Base-by-base conservation (phyloP, 78 protist genomes). In the Dictyostelium citrinum region DNA sequence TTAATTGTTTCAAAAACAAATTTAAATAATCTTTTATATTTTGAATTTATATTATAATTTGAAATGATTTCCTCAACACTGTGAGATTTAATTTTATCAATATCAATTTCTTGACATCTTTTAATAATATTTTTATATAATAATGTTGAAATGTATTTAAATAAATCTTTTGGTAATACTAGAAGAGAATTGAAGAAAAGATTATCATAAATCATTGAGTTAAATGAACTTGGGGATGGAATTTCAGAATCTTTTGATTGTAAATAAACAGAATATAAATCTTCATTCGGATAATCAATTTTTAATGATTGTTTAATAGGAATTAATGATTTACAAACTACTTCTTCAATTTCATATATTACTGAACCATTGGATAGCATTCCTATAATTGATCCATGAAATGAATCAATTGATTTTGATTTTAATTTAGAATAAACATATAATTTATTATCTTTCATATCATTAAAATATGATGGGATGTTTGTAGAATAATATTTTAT, bases 291-390 rank as follows among this genome's bases (percentile, higher is more conserved):
- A 49, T 39, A 49, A 39, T 88, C 72, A 31, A 88, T 79, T 12
- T 27, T 39, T 0, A 35, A 6, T 27, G 27, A 35, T 1, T 46
- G 16, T 24, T 16, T 71, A 3, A 84, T 14, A 41, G 70, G 51
- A 58, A 64, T 55, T 22, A 27, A 17, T 11, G 81, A 75, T 41
- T 22, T 35, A 16, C n/a, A 3, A 4, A 16, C 5, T 0, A 11
- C 17, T 9, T 75, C 24, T 6, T 41, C 61, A 9, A 75, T 75
- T 75, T 75, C 81, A 22, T 39, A 41, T 35, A 75, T 0, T 5
- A 78, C 49, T 33, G 92, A 64, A 22, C 92, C 92, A 61, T 86
- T 79, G 3, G 78, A 74, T 20, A 77, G 17, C 37, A 61, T 29
- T 58, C 43, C 20, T 9, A 2, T 29, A 14, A 41, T 6, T 41